Evolutionary conservation across 2,329 filamentous ascomycete species (phyloP).

Genomic region (Byssothecium circinans): DNA sequence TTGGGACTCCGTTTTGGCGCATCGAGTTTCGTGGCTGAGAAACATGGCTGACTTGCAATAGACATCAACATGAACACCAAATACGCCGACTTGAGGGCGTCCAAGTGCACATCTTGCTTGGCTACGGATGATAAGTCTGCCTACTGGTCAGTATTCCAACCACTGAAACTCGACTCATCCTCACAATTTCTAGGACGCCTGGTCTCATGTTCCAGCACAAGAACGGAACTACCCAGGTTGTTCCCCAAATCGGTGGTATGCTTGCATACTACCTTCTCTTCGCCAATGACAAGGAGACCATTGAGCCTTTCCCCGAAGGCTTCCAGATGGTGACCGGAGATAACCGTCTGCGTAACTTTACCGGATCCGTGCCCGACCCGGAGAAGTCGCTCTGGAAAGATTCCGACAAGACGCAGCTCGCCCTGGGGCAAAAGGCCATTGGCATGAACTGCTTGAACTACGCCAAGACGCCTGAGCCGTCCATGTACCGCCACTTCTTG

Average conservation of each 20-base stretch:
- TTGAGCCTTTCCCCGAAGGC: slow-evolving; percentile 70
- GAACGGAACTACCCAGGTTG: slow-evolving; percentile 65
- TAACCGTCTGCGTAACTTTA: slow-evolving; percentile 57
- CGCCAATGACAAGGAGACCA: slow-evolving; percentile 56
- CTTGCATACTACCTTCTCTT: slow-evolving; percentile 77
- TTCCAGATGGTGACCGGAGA: slow-evolving; percentile 73
- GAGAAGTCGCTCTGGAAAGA: slow-evolving; percentile 70
- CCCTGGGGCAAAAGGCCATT: slow-evolving; percentile 76
- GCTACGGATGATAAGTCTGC: slow-evolving; percentile 47
- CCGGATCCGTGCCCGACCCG: slow-evolving; percentile 62
- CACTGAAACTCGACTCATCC: neutral
- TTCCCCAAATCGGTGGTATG: slow-evolving; percentile 58
- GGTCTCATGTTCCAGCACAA: slow-evolving; percentile 68
- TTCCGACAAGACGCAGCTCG: slow-evolving; percentile 67
- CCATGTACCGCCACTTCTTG: slow-evolving; percentile 78
- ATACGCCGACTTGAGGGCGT: slow-evolving; percentile 62
- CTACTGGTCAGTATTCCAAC: slow-evolving; percentile 33
- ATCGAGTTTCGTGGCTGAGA: slow-evolving; percentile 17
- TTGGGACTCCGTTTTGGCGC: slow-evolving; percentile 10
- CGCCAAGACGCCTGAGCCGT: slow-evolving; percentile 62
- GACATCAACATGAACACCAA: slow-evolving; percentile 64
- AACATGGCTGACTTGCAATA: slow-evolving; percentile 26
- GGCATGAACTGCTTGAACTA: slow-evolving; percentile 98
- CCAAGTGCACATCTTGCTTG: slow-evolving; percentile 71
- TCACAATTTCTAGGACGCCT: slow-evolving; percentile 54